phyloP scores from a whole-genome alignment of 495 filamentous ascomycete genomes.

The Penicillium simplicissimum region DNA sequence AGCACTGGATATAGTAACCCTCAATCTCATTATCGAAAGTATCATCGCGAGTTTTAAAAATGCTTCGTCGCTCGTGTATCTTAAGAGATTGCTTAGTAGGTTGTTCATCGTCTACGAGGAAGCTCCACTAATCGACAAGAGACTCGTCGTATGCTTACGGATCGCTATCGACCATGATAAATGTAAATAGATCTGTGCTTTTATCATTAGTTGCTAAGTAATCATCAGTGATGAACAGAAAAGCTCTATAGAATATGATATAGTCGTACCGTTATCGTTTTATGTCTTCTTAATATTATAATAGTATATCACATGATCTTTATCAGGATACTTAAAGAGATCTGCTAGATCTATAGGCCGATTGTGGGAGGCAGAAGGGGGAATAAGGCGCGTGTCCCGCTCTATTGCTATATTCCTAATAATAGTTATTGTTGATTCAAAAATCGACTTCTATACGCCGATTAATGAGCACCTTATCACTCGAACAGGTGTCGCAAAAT shows the following conservation, averaged over 20 bases:
- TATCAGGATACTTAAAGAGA: slow-evolving; percentile 9
- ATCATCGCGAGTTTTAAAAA: neutral
- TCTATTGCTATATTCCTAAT: too few species aligned
- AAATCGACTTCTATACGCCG: too few species aligned
- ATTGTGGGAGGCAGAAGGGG: neutral
- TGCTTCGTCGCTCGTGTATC: neutral
- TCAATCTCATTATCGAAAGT: slow-evolving; percentile 10
- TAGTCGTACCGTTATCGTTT: neutral
- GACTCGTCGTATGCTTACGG: neutral
- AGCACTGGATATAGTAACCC: slow-evolving; percentile 1
- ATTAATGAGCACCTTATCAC: too few species aligned
- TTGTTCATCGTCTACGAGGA: slow-evolving; percentile 2
- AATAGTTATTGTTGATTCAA: too few species aligned
- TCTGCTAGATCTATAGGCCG: slow-evolving; percentile 1
- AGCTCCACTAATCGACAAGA: slow-evolving; percentile 8
- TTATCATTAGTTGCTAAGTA: neutral
- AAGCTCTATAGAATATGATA: neutral
- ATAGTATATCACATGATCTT: slow-evolving; percentile 6
- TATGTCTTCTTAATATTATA: slow-evolving; percentile 1
- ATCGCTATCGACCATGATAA: slow-evolving; percentile 14
- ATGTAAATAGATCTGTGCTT: slow-evolving; percentile 2
- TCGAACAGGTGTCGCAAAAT: too few species aligned
- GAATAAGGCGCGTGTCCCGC: too few species aligned
- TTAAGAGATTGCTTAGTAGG: neutral
- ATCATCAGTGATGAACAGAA: neutral